These are phyloP conservation scores for Zarea fungicola DNA, from an alignment of 2,329 filamentous ascomycete genomes.

Conservation along the genomic window DNA sequence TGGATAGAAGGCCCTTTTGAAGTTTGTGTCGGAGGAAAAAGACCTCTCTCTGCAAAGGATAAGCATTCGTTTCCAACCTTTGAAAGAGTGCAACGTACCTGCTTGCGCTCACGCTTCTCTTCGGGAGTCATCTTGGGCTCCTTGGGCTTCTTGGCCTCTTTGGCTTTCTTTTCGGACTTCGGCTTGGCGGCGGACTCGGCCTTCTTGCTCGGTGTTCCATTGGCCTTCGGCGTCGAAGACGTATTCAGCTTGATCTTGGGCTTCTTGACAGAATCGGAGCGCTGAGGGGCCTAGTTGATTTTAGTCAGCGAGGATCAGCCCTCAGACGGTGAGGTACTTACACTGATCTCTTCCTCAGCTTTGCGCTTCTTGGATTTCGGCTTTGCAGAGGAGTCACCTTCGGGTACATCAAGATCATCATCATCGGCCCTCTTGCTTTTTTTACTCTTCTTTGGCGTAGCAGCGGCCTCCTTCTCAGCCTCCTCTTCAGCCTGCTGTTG, in stretches of 20 bases:
- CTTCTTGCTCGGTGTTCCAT: slow-evolving; percentile 57
- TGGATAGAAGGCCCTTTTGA: slow-evolving; percentile 85
- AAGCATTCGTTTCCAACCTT: slow-evolving; percentile 21
- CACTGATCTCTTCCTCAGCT: slow-evolving; percentile 68
- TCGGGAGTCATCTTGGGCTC: slow-evolving; percentile 55
- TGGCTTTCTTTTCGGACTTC: slow-evolving; percentile 50
- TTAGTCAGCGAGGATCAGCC: slow-evolving; percentile 13
- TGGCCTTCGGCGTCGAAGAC: slow-evolving; percentile 65
- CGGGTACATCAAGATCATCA: slow-evolving; percentile 57
- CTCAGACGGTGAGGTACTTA: slow-evolving; percentile 21
- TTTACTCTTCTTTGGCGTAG: slow-evolving; percentile 19
- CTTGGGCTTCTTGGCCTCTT: slow-evolving; percentile 51
- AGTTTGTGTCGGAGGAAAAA: slow-evolving; percentile 90
- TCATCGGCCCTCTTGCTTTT: slow-evolving; percentile 37
- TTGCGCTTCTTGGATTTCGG: slow-evolving; percentile 73
- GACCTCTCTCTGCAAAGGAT: slow-evolving; percentile 61
- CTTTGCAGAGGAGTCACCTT: slow-evolving; percentile 60
- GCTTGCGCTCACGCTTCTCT: slow-evolving; percentile 54
- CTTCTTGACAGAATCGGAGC: slow-evolving; percentile 60
- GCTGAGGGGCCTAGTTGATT: slow-evolving; percentile 45
- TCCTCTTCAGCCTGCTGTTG: slow-evolving; percentile 43
- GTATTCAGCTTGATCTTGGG: slow-evolving; percentile 61
- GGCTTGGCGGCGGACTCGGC: slow-evolving; percentile 48
- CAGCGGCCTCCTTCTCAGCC: slow-evolving; percentile 43
- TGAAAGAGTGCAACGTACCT: slow-evolving; percentile 36